Evolutionary conservation across 306 rosid species (phyloP), one percentile per base, ranked within the genome.

Genomic region (Trichosanthes truncata): DNA sequence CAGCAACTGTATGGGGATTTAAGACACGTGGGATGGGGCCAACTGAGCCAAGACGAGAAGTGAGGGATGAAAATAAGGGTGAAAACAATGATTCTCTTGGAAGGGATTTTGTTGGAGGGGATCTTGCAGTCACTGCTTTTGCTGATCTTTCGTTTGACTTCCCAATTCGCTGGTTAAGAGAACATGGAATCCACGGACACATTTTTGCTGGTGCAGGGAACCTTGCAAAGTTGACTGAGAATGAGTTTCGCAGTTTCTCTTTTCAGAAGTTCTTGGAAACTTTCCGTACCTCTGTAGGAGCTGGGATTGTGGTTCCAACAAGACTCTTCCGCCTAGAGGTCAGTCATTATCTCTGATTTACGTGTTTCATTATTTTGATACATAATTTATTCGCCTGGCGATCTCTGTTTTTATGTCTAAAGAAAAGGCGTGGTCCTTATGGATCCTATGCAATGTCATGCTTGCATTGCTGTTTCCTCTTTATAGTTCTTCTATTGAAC

Each of bases 181-280:
- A 96, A 84, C 90, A 77, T 63, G 98, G 99, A 62, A 86, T 96
- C 75, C 98, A 96, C 78, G 97, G 97, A 52, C 99, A 96, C 84
- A 78, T 93, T 81, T 96, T 96, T 85, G 97, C 97, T 49, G 94
- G 99, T 85, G 90, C 90, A 9, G 99, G 98, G 78, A 96, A 93
- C 85, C 81, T 87, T 53, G 91, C 97, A 11, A 91, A 96, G 82
- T 81, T 96, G 79, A 89, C 96, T 0, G 97, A 96, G 92, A 83
- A 90, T 21, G 94, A 87, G 87, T 96, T 86, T 81, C 88, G 74
- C 67, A 83, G 79, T 56, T 90, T 96, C 84, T 85, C 99, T 60
- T 82, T 87, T 78, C 78, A 74, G 74, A 90, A 82, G 80, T 96
- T 96, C 84, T 81, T 85, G 76, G 88, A 89, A 81, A 88, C 99